Base-by-base conservation (phyloP, 345 rosid genomes). In the Salix caprea region DNA sequence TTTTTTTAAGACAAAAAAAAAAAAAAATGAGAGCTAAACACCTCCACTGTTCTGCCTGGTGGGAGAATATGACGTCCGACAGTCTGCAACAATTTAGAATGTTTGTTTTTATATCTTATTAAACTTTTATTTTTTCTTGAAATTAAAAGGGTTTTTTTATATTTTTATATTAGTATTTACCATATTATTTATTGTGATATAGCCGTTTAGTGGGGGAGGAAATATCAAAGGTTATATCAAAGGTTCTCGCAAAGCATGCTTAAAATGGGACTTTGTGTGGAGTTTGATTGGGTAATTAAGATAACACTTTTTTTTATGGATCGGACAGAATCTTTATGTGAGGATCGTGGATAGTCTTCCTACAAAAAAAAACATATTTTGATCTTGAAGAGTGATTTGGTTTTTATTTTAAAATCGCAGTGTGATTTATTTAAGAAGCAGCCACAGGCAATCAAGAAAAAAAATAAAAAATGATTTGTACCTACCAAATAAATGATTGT, bases 171-270 rank as follows among this genome's bases (percentile, higher is more conserved):
- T 4, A 32, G 2, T 32, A 4, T 4, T 32, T 32, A 32, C 5
- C 34, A 32, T 32, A 32, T 32, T 32, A 32, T 26, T 56, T 34
- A 34, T 6, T 34, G 37, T 4, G 37, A 34, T 34, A 34, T 34
- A 34, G 37, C 37, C 37, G 42, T 79, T 18, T 5, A 70, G 66
- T 26, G 72, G 73, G 37, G 37, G 6, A 34, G 56, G 37, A 64
- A 48, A 70, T 5, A 30, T 5, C 19, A 23, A 13, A 30, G 37
- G 32, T 39, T 16, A 70, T 5, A 30, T 5, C 19, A 23, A 13
- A 30, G 37, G 32, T 39, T 16, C 19, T 32, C 0, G 16, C 60
- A 16, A 73, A 68, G 87, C 82, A 74, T 81, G 87, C 81, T 76
- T 61, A 18, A 78, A 28, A 67, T 72, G 60, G 67, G 82, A 78